These are phyloP conservation scores for Aspergillus proliferans DNA, from an alignment of 2,329 filamentous ascomycete genomes.

Conservation along the genomic window DNA sequence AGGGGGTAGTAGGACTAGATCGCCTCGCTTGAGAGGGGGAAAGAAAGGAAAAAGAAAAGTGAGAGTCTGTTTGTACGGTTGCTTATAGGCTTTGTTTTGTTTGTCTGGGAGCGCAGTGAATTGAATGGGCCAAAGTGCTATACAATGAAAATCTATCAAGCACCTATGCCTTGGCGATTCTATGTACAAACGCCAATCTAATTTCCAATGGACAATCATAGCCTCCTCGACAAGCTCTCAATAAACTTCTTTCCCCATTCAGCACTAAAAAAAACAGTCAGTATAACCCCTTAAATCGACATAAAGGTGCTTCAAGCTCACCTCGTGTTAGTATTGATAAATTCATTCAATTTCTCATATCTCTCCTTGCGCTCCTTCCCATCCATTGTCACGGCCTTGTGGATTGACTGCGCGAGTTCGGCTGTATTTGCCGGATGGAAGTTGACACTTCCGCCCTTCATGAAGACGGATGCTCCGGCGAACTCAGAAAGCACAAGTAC, in stretches of 20 bases:
- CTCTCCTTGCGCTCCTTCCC: constrained; percentile 72
- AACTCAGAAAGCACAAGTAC: constrained; percentile 93
- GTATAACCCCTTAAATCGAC: not conserved
- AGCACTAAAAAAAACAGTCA: constrained; percentile 14
- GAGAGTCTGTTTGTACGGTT: too few relatives aligned
- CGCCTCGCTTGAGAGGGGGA: too few relatives aligned
- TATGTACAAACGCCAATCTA: not conserved
- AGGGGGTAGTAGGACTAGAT: too few relatives aligned
- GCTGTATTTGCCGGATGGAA: constrained; percentile 96
- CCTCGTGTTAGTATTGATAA: constrained; percentile 89
- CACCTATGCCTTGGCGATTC: too few relatives aligned
- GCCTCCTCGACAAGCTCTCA: constrained; percentile 14
- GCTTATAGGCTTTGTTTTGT: too few relatives aligned
- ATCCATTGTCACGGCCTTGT: constrained; percentile 81
- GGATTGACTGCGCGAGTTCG: constrained; percentile 79
- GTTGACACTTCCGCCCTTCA: constrained; percentile 73
- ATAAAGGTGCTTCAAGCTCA: constrained; percentile 13
- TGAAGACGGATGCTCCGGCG: constrained; percentile 83
- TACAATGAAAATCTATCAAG: too few relatives aligned
- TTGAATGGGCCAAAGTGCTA: too few relatives aligned
- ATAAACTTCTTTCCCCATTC: constrained; percentile 30
- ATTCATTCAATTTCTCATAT: constrained; percentile 77
- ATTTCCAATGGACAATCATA: not conserved
- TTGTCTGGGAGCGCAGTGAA: too few relatives aligned
- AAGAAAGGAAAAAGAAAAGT: too few relatives aligned